phyloP scores from a whole-genome alignment of 2,329 filamentous ascomycete species.

The Stagonosporopsis tanaceti region DNA sequence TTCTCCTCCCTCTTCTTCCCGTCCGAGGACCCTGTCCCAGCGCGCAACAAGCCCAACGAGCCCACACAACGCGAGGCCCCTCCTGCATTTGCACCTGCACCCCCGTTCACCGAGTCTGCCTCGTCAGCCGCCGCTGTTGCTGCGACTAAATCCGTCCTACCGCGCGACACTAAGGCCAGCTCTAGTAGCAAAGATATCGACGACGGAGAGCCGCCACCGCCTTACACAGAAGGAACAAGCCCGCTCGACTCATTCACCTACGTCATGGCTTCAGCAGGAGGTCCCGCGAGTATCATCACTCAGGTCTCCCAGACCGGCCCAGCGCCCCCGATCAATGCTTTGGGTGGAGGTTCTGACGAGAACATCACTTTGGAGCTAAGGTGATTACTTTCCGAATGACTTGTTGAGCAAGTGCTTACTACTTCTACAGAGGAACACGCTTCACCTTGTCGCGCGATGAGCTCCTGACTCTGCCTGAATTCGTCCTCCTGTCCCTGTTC shows the following conservation, averaged over 20 bases:
- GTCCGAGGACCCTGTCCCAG: slow-evolving; percentile 56
- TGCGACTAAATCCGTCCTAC: slow-evolving; percentile 67
- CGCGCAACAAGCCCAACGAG: slow-evolving; percentile 55
- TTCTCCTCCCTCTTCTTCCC: slow-evolving; percentile 71
- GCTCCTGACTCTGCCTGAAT: slow-evolving; percentile 92
- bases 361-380: slow-evolving; percentile 93
- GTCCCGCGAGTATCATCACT: slow-evolving; percentile 97
- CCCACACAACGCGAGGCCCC: slow-evolving; percentile 49
- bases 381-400: slow-evolving; percentile 59
- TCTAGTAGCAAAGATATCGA: slow-evolving; percentile 74
- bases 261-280: slow-evolving; percentile 97
- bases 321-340: slow-evolving; percentile 83
- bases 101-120: slow-evolving; percentile 60
- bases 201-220: slow-evolving; percentile 92
- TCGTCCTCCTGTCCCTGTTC: slow-evolving; percentile 95
- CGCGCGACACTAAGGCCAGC: slow-evolving; percentile 81
- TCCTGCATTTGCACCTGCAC: slow-evolving; percentile 61
- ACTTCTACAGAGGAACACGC: slow-evolving; percentile 74
- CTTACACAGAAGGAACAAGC: slow-evolving; percentile 93
- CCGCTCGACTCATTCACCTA: slow-evolving; percentile 92
- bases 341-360: slow-evolving; percentile 84
- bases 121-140: slow-evolving; percentile 53
- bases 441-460: slow-evolving; percentile 96
- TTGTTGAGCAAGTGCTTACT: slow-evolving; percentile 23
- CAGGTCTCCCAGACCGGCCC: slow-evolving; percentile 86